Evolutionary conservation across 495 filamentous ascomycete species (phyloP), one percentile per base, ranked within the genome.

Genomic region (Podospora appendiculata): DNA sequence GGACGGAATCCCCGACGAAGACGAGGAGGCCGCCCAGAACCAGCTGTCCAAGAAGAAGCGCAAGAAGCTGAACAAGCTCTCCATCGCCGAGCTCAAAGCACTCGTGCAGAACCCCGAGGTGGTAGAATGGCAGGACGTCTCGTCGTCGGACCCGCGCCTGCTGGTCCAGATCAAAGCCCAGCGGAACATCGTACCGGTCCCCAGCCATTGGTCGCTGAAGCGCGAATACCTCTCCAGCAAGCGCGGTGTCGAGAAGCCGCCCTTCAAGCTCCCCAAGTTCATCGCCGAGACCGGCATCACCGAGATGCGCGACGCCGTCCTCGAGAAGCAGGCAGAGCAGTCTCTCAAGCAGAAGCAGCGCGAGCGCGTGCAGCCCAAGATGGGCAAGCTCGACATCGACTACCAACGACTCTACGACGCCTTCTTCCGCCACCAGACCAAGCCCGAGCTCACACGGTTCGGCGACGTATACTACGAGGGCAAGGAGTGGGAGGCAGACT

Each of bases 381-480:
- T 96, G 85, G 93, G 93, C 54, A 94, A 91, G 61, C 74, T 98
- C 46, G 93, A 98, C 60, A 95, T 98, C 53, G 94, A 98, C 69
- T 98, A 97, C 65, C 89, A 95, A 63, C 96, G 93, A 65, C 80
- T 97, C 32, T 95, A 96, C 65, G 93, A 96, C 64, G 93, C 93
- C 7, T 98, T 98, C 71, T 98, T 97, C 75, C 80, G 90, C 25
- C 94, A 93, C 62, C 93, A 98, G 67, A 95, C 88, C 36, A 98
- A 98, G 63, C 93, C 93, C 1, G 84, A 90, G 56, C 70, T 98
- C 47, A 97, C 93, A 41, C 81, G 90, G 16, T 97, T 95, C 61
- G 93, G 93, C 32, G 93, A 98, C 67, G 90, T 97, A 14, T 98
- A 98, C 68, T 96, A 96, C 63, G 93, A 98, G 62, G 93, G 93